Evolutionary conservation across 2,329 filamentous ascomycete genomes (phyloP).

Genomic region (Trichoderma endophyticum): DNA sequence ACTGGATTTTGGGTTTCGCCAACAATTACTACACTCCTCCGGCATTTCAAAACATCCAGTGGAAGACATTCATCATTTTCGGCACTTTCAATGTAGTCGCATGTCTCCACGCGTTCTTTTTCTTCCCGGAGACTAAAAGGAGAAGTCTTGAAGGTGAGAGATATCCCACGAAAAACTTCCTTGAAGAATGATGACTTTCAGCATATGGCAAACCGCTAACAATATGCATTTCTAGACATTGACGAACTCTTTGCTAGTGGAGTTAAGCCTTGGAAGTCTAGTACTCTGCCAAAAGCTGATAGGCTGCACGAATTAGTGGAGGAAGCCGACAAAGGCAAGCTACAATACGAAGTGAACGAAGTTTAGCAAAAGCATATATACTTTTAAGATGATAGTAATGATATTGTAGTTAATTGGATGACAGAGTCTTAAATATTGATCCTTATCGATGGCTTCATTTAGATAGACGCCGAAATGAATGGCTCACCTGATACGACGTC

Average conservation of each 20-base stretch:
- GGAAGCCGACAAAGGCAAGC: not conserved
- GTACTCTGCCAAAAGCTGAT: not conserved
- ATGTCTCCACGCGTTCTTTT: not conserved
- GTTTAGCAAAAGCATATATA: not conserved
- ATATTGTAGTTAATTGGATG: not conserved
- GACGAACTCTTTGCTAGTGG: not conserved
- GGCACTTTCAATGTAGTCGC: not conserved
- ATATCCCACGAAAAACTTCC: not conserved
- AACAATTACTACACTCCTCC: not conserved
- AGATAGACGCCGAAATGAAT: not conserved
- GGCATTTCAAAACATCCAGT: not conserved
- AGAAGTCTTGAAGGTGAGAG: not conserved
- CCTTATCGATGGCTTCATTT: not conserved
- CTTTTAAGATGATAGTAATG: not conserved
- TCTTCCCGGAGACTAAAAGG: not conserved
- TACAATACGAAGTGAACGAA: not conserved
- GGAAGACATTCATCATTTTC: not conserved
- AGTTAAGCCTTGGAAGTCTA: slow-evolving; percentile 1
- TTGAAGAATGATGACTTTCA: not conserved
- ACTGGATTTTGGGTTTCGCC: slow-evolving; percentile 31
- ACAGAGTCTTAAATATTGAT: not conserved
- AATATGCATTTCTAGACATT: not conserved
- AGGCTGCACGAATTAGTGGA: not conserved
- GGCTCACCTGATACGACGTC: not conserved
- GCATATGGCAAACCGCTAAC: not conserved